phyloP scores from a whole-genome alignment of 257 asterid genomes.

The Ballota nigra region DNA sequence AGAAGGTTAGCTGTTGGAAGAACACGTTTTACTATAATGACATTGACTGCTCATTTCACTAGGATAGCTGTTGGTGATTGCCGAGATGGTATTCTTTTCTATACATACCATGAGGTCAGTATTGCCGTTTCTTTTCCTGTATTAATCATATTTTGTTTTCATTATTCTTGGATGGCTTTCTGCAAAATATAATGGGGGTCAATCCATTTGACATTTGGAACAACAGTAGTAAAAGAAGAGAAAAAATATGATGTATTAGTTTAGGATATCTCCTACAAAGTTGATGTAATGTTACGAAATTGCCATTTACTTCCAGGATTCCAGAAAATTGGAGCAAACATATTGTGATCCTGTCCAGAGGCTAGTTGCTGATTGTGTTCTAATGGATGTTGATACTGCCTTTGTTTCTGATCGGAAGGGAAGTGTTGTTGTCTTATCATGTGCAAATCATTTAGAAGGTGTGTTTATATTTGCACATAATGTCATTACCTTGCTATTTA shows the following conservation, averaged over 20 bases:
- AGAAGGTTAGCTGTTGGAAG: slow-evolving; percentile 64
- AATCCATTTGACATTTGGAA: slow-evolving; percentile 12
- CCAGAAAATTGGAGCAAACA: slow-evolving; percentile 79
- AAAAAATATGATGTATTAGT: background rate
- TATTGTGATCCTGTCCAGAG: slow-evolving; percentile 94
- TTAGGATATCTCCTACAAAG: background rate
- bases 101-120: slow-evolving; percentile 81
- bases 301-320: slow-evolving; percentile 51
- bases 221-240: background rate
- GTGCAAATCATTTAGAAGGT: slow-evolving; percentile 76
- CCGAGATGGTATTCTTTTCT: slow-evolving; percentile 94
- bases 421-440: slow-evolving; percentile 74
- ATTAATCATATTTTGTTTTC: slow-evolving; percentile 12
- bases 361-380: slow-evolving; percentile 90
- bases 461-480: slow-evolving; percentile 15
- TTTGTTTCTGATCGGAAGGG: slow-evolving; percentile 93
- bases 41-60: slow-evolving; percentile 75
- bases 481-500: background rate
- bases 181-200: slow-evolving; percentile 15
- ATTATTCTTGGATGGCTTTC: slow-evolving; percentile 2
- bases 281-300: slow-evolving; percentile 8
- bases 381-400: slow-evolving; percentile 83
- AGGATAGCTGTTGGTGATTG: slow-evolving; percentile 99
- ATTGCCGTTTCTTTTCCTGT: slow-evolving; percentile 15
- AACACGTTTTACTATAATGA: slow-evolving; percentile 80